Evolutionary conservation across 2,329 filamentous ascomycete genomes (phyloP).

Genomic region (Exophiala sp.): DNA sequence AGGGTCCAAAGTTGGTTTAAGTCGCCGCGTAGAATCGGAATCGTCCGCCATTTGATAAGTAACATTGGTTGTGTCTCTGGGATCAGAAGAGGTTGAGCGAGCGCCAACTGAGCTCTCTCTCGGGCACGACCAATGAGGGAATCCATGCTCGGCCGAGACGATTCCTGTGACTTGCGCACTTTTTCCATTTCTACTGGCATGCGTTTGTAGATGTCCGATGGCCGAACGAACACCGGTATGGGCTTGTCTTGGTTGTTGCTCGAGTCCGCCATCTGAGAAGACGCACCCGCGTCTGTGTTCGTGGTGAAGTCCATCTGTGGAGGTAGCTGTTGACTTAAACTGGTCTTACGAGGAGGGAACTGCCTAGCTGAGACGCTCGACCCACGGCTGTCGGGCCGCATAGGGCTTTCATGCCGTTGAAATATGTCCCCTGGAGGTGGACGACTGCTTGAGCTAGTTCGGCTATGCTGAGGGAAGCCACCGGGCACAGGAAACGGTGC

Average conservation of each 20-base stretch:
- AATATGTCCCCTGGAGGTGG: slow-evolving; percentile 28
- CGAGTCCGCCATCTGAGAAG: neutral
- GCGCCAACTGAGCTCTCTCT: slow-evolving; percentile 19
- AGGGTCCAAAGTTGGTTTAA: slow-evolving; percentile 45
- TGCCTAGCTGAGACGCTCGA: slow-evolving; percentile 31
- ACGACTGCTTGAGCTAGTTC: slow-evolving; percentile 16
- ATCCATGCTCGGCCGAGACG: slow-evolving; percentile 53
- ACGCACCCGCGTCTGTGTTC: slow-evolving; percentile 1
- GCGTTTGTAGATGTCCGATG: slow-evolving; percentile 70
- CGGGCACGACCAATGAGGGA: slow-evolving; percentile 25
- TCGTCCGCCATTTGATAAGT: slow-evolving; percentile 26
- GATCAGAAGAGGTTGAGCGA: slow-evolving; percentile 29
- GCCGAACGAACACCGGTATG: slow-evolving; percentile 53
- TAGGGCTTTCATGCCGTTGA: slow-evolving; percentile 21
- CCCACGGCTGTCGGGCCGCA: slow-evolving; percentile 27
- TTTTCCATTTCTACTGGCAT: slow-evolving; percentile 60
- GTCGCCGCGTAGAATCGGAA: slow-evolving; percentile 35
- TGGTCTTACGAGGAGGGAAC: slow-evolving; percentile 59
- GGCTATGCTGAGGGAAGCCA: slow-evolving; percentile 14
- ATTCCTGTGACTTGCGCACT: slow-evolving; percentile 53
- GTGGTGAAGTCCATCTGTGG: slow-evolving; percentile 7
- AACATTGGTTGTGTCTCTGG: slow-evolving; percentile 6
- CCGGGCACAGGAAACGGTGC: slow-evolving; percentile 18
- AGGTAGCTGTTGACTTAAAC: slow-evolving; percentile 46
- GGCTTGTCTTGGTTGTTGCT: slow-evolving; percentile 13